Evolutionary conservation across 2,329 filamentous ascomycete genomes (phyloP).

Genomic region (Xylaria sp.): DNA sequence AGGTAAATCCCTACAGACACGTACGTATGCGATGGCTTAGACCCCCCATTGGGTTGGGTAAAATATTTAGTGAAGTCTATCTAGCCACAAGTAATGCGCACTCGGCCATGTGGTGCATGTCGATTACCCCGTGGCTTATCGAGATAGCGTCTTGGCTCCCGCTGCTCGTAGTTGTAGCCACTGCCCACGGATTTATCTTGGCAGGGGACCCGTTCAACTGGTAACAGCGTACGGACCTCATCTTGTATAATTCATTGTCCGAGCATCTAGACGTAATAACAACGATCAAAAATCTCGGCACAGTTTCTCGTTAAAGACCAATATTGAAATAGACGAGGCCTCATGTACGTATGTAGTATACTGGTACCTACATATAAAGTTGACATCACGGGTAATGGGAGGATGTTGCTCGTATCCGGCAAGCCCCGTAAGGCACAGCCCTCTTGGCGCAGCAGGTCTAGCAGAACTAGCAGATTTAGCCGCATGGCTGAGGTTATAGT

Average conservation of each 20-base stretch:
- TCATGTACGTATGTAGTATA: no score
- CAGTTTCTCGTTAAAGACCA: neutral
- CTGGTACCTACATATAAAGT: neutral
- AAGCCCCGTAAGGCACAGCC: slow-evolving; percentile 22
- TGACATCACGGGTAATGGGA: neutral
- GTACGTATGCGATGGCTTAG: neutral
- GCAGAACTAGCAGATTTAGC: slow-evolving; percentile 14
- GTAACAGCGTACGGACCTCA: neutral
- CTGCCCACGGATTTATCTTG: neutral
- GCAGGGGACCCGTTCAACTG: neutral
- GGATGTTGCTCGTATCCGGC: slow-evolving; percentile 13
- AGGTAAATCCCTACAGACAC: neutral
- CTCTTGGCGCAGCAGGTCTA: slow-evolving; percentile 20
- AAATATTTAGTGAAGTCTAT: neutral
- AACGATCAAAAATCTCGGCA: neutral
- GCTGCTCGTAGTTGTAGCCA: neutral
- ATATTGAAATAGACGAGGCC: neutral
- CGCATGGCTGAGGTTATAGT: slow-evolving; percentile 5
- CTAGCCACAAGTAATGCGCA: neutral
- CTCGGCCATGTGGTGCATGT: slow-evolving; percentile 21
- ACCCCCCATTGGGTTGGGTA: neutral
- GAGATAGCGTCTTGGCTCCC: slow-evolving; percentile 36
- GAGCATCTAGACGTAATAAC: neutral
- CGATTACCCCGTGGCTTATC: slow-evolving; percentile 27
- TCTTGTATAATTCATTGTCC: no score